Evolutionary conservation across 108 stramenopile genomes (phyloP).

Genomic region (Parietichytrium sp.): DNA sequence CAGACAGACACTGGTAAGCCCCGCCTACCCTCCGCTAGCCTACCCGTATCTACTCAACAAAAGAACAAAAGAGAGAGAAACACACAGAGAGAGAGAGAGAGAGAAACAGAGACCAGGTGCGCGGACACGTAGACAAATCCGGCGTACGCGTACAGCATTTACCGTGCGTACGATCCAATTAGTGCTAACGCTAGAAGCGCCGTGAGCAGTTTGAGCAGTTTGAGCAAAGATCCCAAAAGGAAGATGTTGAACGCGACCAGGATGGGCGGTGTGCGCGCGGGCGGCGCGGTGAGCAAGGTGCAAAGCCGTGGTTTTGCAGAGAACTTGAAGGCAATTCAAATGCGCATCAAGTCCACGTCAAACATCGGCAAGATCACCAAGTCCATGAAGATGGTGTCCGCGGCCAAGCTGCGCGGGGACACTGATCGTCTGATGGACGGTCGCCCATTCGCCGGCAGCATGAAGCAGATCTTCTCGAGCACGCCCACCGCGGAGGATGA

Average conservation of each 20-base stretch:
- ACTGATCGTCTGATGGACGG: conserved; percentile 66
- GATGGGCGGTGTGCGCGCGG: background rate
- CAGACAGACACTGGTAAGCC: too few relatives aligned
- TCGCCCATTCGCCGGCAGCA: conserved; percentile 60
- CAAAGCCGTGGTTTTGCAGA: conserved; percentile 32
- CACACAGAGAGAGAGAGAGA: too few relatives aligned
- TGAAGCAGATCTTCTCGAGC: conserved; percentile 55
- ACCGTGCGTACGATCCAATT: too few relatives aligned
- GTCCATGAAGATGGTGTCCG: conserved; percentile 99
- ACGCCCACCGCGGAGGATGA: conserved; percentile 71
- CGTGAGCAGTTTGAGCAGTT: too few relatives aligned
- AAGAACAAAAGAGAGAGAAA: too few relatives aligned
- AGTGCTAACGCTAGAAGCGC: too few relatives aligned
- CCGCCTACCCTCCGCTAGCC: too few relatives aligned
- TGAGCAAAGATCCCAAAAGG: too few relatives aligned
- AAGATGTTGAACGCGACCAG: conserved; percentile 27
- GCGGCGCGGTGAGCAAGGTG: conserved; percentile 35
- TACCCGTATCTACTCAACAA: too few relatives aligned
- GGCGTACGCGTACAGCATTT: too few relatives aligned
- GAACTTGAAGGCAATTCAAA: conserved; percentile 46
- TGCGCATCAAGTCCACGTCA: conserved; percentile 94
- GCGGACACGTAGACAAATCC: too few relatives aligned
- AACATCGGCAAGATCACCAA: conserved; percentile 98
- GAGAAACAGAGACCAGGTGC: too few relatives aligned
- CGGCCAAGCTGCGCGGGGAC: conserved; percentile 99